phyloP scores from a whole-genome alignment of 2,329 filamentous ascomycete species.

The Fusarium albidum region DNA sequence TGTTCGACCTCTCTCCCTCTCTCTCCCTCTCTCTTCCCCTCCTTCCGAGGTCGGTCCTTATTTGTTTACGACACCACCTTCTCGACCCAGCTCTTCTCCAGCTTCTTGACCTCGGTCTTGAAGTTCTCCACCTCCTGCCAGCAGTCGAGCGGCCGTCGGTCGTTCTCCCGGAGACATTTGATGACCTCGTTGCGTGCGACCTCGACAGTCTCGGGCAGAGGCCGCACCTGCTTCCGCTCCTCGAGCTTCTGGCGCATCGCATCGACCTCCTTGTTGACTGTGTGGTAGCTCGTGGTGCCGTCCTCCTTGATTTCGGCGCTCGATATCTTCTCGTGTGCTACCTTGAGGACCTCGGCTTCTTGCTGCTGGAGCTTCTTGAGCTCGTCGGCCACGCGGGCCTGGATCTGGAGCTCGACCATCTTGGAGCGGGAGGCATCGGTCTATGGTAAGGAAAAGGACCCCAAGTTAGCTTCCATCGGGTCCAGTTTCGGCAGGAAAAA shows the following conservation, averaged over 20 bases:
- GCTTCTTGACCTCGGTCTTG: slow-evolving; percentile 84
- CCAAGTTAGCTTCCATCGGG: slow-evolving; percentile 23
- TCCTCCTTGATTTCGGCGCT: slow-evolving; percentile 50
- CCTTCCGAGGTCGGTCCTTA: slow-evolving; percentile 5
- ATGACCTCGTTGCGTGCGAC: slow-evolving; percentile 79
- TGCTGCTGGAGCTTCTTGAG: slow-evolving; percentile 80
- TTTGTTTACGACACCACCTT: slow-evolving; percentile 67
- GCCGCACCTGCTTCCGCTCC: slow-evolving; percentile 69
- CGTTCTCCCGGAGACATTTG: slow-evolving; percentile 82
- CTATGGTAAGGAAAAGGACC: slow-evolving; percentile 56
- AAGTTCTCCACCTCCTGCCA: slow-evolving; percentile 93
- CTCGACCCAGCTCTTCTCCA: slow-evolving; percentile 90
- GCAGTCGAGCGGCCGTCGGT: slow-evolving; percentile 90
- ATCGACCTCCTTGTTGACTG: slow-evolving; percentile 67
- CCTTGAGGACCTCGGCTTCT: slow-evolving; percentile 73
- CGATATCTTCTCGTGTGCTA: slow-evolving; percentile 72
- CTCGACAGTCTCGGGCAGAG: slow-evolving; percentile 76
- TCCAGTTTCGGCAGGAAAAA: background rate
- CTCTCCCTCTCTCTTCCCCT: no score
- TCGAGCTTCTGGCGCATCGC: slow-evolving; percentile 67
- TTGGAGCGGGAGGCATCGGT: slow-evolving; percentile 88
- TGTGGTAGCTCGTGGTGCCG: slow-evolving; percentile 49
- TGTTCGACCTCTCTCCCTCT: no score
- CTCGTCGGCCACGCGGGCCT: slow-evolving; percentile 85
- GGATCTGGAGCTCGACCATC: slow-evolving; percentile 85